Base-by-base conservation (phyloP, 2,329 filamentous ascomycete genomes). In the Ascochyta viciae-villosae region DNA sequence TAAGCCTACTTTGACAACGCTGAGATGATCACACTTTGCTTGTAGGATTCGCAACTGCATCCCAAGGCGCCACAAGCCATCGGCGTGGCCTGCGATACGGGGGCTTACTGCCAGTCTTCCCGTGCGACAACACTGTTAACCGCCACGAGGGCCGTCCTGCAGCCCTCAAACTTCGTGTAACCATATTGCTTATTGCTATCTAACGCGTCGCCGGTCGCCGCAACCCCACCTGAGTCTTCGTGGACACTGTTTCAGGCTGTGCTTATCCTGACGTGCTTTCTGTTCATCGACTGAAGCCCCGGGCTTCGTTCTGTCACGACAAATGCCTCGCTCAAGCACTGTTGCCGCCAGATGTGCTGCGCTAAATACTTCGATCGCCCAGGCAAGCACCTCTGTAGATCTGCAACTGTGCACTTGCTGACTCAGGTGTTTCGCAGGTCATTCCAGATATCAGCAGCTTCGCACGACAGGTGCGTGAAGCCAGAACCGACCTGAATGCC, bases 261-360 rank as follows among this genome's bases (percentile, higher is more conserved):
- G 44, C 49, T 57, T 39, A 56, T 47, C 41, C 22, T 43, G 40
- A 56, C 47, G 53, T 51, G 47, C 47, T 56, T 38, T 39, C 34
- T 46, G 34, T 51, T 39, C 47, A 51, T 48, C 47, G 26, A 39
- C 33, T 31, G 47, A 56, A 51, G 47, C 47, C 31, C 34, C 19
- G 39, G 26, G 38, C 43, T 12, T 56, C 34, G 38, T n/a, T 29
- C 38, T 43, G 34, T 48, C 45, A 46, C 59, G 34, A 54, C 61
- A 58, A 49, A 73, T 73, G 70, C 48, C 65, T 50, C 63, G 55
- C 46, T 51, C 61, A 40, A 73, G 64, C 57, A 72, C 66, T 19
- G 51, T 73, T 49, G 70, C 70, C 38, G 71, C 72, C 42, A 66
- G 72, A 61, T 73, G 72, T 58, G 70, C 69, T 51, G 68, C 70